Conservation (phyloP, 2,329 filamentous ascomycete species). For the Aspergillus niger region DNA sequence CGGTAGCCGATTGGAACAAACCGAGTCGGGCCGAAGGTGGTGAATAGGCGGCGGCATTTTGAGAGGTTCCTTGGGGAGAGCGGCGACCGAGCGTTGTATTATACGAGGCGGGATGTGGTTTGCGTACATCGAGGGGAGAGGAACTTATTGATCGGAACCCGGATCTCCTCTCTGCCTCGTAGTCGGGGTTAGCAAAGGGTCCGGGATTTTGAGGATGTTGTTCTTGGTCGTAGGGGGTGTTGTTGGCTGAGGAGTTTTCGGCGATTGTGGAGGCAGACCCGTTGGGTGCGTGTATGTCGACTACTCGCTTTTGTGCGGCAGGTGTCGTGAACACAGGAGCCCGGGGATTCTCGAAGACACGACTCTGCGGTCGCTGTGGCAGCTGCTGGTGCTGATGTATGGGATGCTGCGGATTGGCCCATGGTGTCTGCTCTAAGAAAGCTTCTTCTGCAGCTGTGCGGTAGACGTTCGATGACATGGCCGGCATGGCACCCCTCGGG, state of each 20-base stretch:
- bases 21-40: conserved; percentile 38
- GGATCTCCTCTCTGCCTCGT: conserved; percentile 37
- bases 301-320: conserved; percentile 46
- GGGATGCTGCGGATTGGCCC: conserved; percentile 86
- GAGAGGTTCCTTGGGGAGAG: conserved; percentile 27
- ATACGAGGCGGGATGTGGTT: conserved; percentile 34
- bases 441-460: conserved; percentile 71
- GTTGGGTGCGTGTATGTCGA: conserved; percentile 46
- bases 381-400: conserved; percentile 59
- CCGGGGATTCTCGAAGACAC: conserved; percentile 38
- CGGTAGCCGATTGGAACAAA: conserved; percentile 33
- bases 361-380: conserved; percentile 35
- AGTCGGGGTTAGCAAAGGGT: conserved; percentile 34
- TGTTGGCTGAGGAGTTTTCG: conserved; percentile 48
- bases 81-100: conserved; percentile 28
- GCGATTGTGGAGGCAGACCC: conserved; percentile 52
- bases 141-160: conserved; percentile 42
- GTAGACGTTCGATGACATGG: conserved; percentile 36
- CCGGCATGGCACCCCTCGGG: conserved; percentile 34
- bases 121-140: conserved; percentile 44
- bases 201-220: conserved; percentile 25
- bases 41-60: conserved; percentile 35
- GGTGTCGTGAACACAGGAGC: conserved; percentile 44
- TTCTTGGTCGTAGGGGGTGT: conserved; percentile 46
- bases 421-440: conserved; percentile 85